A percentile compares a stretch with the other conserved stretches of the same genome.
phyloP scores from a whole-genome alignment of 177 flowering plant species.

The Tripterygium wilfordii region DNA sequence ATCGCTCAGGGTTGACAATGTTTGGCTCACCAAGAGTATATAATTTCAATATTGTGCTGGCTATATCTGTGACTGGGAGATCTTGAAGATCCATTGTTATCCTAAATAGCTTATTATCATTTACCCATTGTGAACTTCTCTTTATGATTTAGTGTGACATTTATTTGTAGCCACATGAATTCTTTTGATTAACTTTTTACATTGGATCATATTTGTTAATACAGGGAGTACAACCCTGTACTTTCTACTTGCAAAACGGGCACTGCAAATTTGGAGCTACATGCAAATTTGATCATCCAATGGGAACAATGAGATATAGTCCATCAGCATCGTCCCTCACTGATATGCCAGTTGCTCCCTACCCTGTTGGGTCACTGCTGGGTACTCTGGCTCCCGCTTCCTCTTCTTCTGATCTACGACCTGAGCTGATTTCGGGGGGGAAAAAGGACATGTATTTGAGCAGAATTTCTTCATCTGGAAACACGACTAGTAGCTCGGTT shows the following conservation, averaged over 20 bases:
- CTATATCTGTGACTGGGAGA: no score
- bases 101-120: no score
- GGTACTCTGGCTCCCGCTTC: conserved; percentile 33
- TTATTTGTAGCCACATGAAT: no score
- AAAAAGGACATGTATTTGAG: conserved; percentile 16
- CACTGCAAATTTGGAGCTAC: conserved; percentile 60
- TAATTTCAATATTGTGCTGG: no score
- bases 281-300: conserved; percentile 67
- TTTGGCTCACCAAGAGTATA: no score
- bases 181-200: no score
- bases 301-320: conserved; percentile 34
- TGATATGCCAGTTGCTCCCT: conserved; percentile 47
- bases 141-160: no score
- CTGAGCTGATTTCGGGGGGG: conserved; percentile 21
- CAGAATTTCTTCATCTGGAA: conserved; percentile 26
- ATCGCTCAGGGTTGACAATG: no score
- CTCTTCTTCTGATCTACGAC: conserved; percentile 24
- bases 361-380: conserved; percentile 30
- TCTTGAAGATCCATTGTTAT: no score
- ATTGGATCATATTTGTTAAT: conserved; percentile 13
- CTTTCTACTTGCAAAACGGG: conserved; percentile 52
- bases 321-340: conserved; percentile 46
- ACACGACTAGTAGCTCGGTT: conserved; percentile 24
- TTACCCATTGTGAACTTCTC: no score
- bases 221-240: conserved; percentile 55